phyloP scores from a whole-genome alignment of 2,329 filamentous ascomycete genomes.

The Colletotrichum graminicola region DNA sequence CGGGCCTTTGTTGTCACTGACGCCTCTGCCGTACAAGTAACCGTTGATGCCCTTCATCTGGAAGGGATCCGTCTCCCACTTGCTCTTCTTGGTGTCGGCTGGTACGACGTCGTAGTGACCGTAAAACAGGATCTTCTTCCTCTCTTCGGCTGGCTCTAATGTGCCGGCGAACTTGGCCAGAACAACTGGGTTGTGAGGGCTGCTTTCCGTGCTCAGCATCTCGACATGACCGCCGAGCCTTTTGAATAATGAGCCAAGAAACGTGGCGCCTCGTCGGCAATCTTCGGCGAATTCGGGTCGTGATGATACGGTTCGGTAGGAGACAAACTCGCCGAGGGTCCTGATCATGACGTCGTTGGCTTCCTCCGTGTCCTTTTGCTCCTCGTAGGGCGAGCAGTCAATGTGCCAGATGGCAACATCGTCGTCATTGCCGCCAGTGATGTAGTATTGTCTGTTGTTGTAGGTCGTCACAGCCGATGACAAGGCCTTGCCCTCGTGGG shows the following conservation, averaged over 20 bases:
- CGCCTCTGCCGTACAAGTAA: slow-evolving; percentile 94
- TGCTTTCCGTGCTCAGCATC: slow-evolving; percentile 84
- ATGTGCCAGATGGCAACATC: slow-evolving; percentile 91
- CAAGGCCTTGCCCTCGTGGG: slow-evolving; percentile 88
- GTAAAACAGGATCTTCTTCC: slow-evolving; percentile 94
- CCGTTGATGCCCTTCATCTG: slow-evolving; percentile 90
- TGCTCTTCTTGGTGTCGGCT: slow-evolving; percentile 83
- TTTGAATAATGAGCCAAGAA: slow-evolving; percentile 90
- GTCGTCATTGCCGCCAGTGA: slow-evolving; percentile 94
- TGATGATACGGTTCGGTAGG: slow-evolving; percentile 92
- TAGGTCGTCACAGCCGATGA: slow-evolving; percentile 82
- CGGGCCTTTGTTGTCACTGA: slow-evolving; percentile 97
- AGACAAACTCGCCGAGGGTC: slow-evolving; percentile 86
- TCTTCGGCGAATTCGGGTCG: slow-evolving; percentile 88
- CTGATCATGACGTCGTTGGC: slow-evolving; percentile 72
- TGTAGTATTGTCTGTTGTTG: slow-evolving; percentile 82
- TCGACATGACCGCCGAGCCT: slow-evolving; percentile 90
- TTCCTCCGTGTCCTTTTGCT: slow-evolving; percentile 50
- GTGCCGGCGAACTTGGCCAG: slow-evolving; percentile 88
- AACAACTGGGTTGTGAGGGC: slow-evolving; percentile 87
- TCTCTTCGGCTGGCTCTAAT: slow-evolving; percentile 70
- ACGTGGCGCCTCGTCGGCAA: slow-evolving; percentile 92
- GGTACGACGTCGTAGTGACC: slow-evolving; percentile 98
- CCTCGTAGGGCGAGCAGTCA: slow-evolving; percentile 42
- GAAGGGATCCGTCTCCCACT: slow-evolving; percentile 92